Evolutionary conservation across 257 asterid species (phyloP).

Genomic region (Solanum dulcamara): DNA sequence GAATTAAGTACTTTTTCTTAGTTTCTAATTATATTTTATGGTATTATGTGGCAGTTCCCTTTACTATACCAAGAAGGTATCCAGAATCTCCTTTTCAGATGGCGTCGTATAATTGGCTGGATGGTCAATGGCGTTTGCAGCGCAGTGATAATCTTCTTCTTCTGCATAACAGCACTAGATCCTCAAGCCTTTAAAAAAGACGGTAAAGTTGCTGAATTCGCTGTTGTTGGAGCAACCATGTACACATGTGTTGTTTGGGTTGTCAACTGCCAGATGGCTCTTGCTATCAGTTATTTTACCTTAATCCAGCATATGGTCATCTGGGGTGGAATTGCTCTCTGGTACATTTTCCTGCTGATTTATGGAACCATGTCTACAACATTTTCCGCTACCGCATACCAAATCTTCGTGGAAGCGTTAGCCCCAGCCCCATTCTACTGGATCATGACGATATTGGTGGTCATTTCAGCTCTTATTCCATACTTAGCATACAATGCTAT

Average conservation of each 20-base stretch:
- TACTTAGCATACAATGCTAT: constrained; percentile 37
- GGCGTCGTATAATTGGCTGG: constrained; percentile 91
- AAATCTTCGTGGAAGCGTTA: constrained; percentile 60
- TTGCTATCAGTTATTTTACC: constrained; percentile 83
- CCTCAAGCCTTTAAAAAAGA: constrained; percentile 56
- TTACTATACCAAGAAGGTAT: constrained; percentile 94
- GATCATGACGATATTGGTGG: constrained; percentile 37
- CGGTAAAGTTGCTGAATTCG: constrained; percentile 53
- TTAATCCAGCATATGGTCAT: constrained; percentile 64
- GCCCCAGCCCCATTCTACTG: constrained; percentile 64
- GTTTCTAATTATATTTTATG: background rate
- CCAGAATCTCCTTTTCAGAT: constrained; percentile 80
- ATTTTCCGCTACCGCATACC: constrained; percentile 51
- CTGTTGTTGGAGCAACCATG: constrained; percentile 67
- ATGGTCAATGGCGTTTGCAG: constrained; percentile 68
- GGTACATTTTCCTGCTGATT: constrained; percentile 70
- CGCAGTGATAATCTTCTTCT: constrained; percentile 68
- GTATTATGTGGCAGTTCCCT: constrained; percentile 57
- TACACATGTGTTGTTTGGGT: constrained; percentile 88
- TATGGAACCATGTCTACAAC: constrained; percentile 50
- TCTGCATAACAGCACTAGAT: constrained; percentile 38
- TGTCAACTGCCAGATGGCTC: constrained; percentile 82
- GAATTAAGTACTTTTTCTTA: background rate
- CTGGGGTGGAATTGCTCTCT: constrained; percentile 82
- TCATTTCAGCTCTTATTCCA: constrained; percentile 32